phyloP scores from a whole-genome alignment of 176 grass and related monocot species.

The Rhynchospora breviuscula region DNA sequence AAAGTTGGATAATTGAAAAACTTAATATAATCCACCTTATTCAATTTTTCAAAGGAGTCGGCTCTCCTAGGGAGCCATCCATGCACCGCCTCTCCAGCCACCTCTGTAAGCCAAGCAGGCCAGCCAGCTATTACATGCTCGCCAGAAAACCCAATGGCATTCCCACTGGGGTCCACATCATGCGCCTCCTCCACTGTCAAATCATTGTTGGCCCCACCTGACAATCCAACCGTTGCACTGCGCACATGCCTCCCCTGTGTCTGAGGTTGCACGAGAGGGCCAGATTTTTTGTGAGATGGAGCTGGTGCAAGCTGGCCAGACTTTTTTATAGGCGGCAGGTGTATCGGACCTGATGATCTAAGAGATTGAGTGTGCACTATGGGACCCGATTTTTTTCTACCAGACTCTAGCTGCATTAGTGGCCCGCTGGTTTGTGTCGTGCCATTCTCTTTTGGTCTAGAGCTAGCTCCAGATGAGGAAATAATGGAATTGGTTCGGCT shows the following conservation, averaged over 20 bases:
- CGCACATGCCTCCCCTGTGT: slow-evolving; percentile 9
- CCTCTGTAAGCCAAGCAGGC: slow-evolving; percentile 41
- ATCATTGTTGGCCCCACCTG: slow-evolving; percentile 13
- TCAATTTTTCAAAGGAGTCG: slow-evolving; percentile 42
- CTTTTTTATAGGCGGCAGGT: not conserved
- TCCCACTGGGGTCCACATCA: slow-evolving; percentile 24
- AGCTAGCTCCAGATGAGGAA: not conserved
- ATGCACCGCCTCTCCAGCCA: slow-evolving; percentile 38
- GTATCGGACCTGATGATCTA: not conserved
- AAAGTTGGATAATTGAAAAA: not conserved
- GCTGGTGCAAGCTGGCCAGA: not conserved
- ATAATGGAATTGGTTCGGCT: not conserved
- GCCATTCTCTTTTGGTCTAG: slow-evolving; percentile 26
- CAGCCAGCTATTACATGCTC: slow-evolving; percentile 43
- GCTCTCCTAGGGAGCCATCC: slow-evolving; percentile 41
- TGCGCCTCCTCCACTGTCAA: not conserved
- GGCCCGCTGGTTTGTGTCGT: not conserved
- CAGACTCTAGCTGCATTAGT: not conserved
- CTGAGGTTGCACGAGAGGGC: not conserved
- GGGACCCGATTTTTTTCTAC: not conserved
- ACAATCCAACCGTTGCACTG: slow-evolving; percentile 6
- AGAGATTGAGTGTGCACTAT: not conserved
- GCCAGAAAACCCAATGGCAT: slow-evolving; percentile 31
- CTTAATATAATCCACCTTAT: slow-evolving; percentile 31
- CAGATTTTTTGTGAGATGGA: not conserved